Percentiles rank a stretch among this genome's conserved stretches.
Evolutionary conservation across 176 grass and related monocot genomes (phyloP).

Genomic region (Elymus sibiricus): DNA sequence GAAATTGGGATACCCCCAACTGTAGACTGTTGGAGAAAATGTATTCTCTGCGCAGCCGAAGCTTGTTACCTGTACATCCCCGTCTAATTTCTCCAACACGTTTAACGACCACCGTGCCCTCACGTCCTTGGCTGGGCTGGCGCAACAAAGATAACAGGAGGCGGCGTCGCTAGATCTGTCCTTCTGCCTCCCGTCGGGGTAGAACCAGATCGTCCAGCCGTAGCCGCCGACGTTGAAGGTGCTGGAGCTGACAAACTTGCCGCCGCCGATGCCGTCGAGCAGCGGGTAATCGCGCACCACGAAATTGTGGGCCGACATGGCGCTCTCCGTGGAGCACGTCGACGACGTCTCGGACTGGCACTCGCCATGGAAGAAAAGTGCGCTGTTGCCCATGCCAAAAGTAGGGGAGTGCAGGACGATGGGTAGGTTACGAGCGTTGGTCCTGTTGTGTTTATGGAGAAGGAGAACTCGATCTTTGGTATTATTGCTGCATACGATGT

Average conservation of each 20-base stretch:
- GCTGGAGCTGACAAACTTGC: background rate
- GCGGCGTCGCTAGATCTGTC: background rate
- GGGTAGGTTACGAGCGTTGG: too few relatives aligned
- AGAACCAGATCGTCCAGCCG: background rate
- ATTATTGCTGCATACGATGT: too few relatives aligned
- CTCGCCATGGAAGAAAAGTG: background rate
- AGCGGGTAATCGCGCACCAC: background rate
- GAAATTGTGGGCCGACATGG: background rate
- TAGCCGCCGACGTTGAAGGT: background rate
- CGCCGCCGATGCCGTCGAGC: background rate
- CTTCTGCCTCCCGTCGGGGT: background rate
- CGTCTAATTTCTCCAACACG: background rate
- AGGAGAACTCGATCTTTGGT: too few relatives aligned
- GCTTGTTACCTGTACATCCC: background rate
- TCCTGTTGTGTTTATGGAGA: too few relatives aligned
- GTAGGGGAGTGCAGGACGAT: too few relatives aligned
- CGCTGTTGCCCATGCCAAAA: background rate
- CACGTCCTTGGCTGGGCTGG: background rate
- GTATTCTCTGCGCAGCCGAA: rapidly evolving
- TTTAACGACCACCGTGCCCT: background rate
- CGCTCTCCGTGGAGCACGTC: background rate
- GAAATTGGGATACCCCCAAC: background rate
- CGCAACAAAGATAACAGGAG: background rate
- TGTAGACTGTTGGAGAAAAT: background rate
- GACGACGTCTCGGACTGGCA: background rate